Evolutionary conservation across 345 rosid genomes (phyloP).

Genomic region (Pseudoturritis turrita): DNA sequence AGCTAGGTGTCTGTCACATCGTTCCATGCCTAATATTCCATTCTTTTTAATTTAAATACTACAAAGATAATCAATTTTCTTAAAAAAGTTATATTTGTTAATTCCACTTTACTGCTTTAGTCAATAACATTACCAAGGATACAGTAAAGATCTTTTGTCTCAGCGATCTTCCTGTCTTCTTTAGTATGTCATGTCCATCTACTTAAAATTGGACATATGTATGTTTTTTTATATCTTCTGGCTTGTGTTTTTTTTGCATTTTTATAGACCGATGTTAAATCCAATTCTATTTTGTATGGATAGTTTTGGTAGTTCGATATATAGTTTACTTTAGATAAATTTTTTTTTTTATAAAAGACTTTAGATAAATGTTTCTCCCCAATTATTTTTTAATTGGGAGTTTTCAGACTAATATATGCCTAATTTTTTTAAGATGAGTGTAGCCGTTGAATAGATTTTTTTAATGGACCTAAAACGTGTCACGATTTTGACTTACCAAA

Average conservation of each 20-base stretch:
- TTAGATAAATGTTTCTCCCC: background rate
- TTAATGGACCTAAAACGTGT: too few relatives aligned
- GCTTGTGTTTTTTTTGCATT: background rate
- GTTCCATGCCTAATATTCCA: constrained; percentile 23
- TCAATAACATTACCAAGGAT: constrained; percentile 16
- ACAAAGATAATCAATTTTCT: constrained; percentile 7
- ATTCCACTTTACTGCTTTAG: constrained; percentile 17
- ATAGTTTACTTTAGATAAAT: background rate
- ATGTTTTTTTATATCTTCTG: background rate
- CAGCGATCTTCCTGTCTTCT: constrained; percentile 5
- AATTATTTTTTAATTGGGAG: background rate
- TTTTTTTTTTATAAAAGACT: too few relatives aligned
- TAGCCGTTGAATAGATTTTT: too few relatives aligned
- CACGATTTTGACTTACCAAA: too few relatives aligned
- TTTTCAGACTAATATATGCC: too few relatives aligned
- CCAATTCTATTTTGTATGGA: background rate
- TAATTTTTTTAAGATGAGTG: too few relatives aligned
- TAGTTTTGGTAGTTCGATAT: background rate
- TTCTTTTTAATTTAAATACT: background rate
- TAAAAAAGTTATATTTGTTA: background rate
- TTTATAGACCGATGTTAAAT: background rate
- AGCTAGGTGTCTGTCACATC: constrained; percentile 25
- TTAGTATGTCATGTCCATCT: constrained; percentile 3
- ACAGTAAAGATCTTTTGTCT: constrained; percentile 10
- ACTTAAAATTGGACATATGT: background rate